phyloP scores from a whole-genome alignment of 2,329 filamentous ascomycete species.

The Beauveria pseudobassiana region DNA sequence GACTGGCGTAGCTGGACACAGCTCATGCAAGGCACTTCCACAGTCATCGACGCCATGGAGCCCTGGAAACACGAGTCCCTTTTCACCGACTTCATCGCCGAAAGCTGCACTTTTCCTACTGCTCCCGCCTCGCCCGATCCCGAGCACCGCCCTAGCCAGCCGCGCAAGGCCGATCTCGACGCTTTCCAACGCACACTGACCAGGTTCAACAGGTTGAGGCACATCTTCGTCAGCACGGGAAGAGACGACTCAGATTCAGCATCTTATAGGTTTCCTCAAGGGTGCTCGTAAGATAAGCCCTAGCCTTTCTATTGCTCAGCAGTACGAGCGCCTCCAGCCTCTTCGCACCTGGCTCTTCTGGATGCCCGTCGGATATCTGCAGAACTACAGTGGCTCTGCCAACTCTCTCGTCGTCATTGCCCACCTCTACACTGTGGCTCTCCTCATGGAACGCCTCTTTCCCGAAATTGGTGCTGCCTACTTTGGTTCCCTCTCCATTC shows the following conservation, averaged over 20 bases:
- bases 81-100: constrained; percentile 73
- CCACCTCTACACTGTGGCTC: constrained; percentile 83
- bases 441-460: constrained; percentile 84
- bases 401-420: constrained; percentile 77
- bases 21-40: constrained; percentile 83
- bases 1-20: constrained; percentile 96
- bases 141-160: constrained; percentile 53
- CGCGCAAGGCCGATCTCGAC: constrained; percentile 62
- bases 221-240: constrained; percentile 63
- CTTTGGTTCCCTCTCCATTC: constrained; percentile 71
- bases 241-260: constrained; percentile 59
- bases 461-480: constrained; percentile 87
- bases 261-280: constrained; percentile 66
- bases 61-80: constrained; percentile 85
- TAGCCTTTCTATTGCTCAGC: constrained; percentile 65
- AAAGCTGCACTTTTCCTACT: constrained; percentile 66
- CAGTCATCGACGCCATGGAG: constrained; percentile 87
- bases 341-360: constrained; percentile 93
- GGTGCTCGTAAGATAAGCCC: constrained; percentile 64
- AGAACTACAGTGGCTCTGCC: constrained; percentile 67
- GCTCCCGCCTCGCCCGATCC: constrained; percentile 56
- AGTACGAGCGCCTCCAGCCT: constrained; percentile 84
- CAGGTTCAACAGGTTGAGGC: constrained; percentile 62
- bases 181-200: constrained; percentile 58
- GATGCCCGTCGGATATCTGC: constrained; percentile 79